Base-by-base conservation (phyloP, 805 yeast species). In the Candida germanica region DNA sequence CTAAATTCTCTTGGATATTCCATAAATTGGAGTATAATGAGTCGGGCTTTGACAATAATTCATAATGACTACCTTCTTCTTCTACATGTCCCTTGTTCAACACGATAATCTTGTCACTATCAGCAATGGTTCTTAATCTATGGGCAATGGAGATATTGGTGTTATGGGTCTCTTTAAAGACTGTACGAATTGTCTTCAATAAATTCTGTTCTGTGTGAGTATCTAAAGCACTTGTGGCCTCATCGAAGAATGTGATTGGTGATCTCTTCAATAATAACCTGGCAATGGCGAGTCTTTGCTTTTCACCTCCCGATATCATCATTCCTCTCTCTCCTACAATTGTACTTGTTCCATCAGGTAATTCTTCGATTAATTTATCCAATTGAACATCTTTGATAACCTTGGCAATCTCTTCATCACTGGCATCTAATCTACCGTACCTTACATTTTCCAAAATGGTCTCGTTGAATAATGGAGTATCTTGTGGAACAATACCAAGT, bases 221-320 rank as follows among this genome's bases (percentile, higher is more conserved):
- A 58, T 93, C 98, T 31, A 93, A 69, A 0, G 98, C 98, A 31
- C 95, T 83, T 0, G 98, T 87, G 2, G 98, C 98, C 54, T 93
- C 98, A 54, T 93, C 98, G 48, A 93, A 89, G 58, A 93, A 91
- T 38, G 94, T 84, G 32, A 93, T 87, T 18, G 93, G 91, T 0
- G 97, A 79, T 44, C 78, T 72, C 59, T 93, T 93, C 48, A 93
- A 63, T 29, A 93, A 59, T n/a, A 93, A 76, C 45, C 98, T 73
- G 1, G 97, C 93, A 46, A 93, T 87, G 0, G 98, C 98, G 28
- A 93, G 68, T 44, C 98, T 69, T 61, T 93, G 98, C 57, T 93
- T 89, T 58, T 93, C 98, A 42, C 98, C 98, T n/a, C 98, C 98
- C 17, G 96, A 87, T 31, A 93, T 89, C 98, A 93, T 93, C 74